Base-by-base conservation (phyloP, 179 eudicot genomes). In the Carnegiea gigantea region DNA sequence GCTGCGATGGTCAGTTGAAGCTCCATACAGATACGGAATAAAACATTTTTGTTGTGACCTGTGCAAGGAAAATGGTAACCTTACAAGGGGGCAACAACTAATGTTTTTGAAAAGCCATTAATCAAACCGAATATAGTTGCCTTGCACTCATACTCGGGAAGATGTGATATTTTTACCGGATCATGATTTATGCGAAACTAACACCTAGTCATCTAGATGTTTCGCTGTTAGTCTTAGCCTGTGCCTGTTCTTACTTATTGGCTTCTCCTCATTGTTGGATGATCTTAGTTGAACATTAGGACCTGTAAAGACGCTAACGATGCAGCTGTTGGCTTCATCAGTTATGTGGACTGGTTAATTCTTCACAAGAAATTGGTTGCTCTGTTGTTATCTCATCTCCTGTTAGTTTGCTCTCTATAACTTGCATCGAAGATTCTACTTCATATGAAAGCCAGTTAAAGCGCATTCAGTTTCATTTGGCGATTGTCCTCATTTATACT, bases 11-110 rank as follows among this genome's bases (percentile, higher is more conserved):
- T 36, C 30, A 43, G 43, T 30, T 14, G 48, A 72, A 82, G 81
- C 81, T 82, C 78, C 43, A 60, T 36, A 43, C 71, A 51, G 64
- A 82, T 76, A 40, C 79, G 38, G 70, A 82, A 79, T 77, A 85
- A 40, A 70, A 76, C 70, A 20, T 73, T 48, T 70, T 62, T 64
- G 73, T 76, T 76, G 44, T 5, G 14, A 51, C 51, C 21, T 24
- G 53, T 40, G 74, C 46, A 53, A 67, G 75, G 26, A 36, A 18
- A 78, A 20, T 3, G 72, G 28, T 78, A 33, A 23, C 30, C 23
- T 24, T 64, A 49, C 60, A 48, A 59, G 48, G 86, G 73, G 76
- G 77, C 80, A 70, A 77, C 77, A 76, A 51, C 68, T 49, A 28
- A 26, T 83, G 46, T 5, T 60, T 23, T 51, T 68, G 70, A 28